Base-by-base conservation (phyloP, 2,329 filamentous ascomycete genomes). In the Talaromyces piceae region DNA sequence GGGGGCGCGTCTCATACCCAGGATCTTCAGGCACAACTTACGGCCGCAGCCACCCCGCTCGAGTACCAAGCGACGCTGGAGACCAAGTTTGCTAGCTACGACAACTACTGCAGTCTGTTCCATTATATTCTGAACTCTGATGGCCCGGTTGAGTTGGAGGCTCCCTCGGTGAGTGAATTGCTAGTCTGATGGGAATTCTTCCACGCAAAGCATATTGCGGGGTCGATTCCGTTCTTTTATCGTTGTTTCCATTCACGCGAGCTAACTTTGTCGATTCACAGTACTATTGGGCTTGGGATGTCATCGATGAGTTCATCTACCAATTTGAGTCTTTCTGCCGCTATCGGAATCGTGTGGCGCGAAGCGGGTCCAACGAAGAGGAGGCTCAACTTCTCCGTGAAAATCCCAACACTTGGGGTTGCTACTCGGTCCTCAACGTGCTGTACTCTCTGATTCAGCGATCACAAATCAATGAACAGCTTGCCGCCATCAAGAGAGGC, bases 261-360 rank as follows among this genome's bases (percentile, higher is more conserved):
- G 27, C 51, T 53, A 50, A 53, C 47, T 3, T 46, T 28, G 5
- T n/a, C 25, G 12, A 12, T 25, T 41, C 41, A 54, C 69, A 97
- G 89, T 94, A 95, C 77, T 96, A 91, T 78, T 98, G 93, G 93
- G 93, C 93, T 39, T 98, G 93, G 93, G 93, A 98, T 72, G 91
- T 97, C 61, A 96, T 98, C 74, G 93, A 98, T 73, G 93, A 98
- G 74, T 98, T 98, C 78, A 97, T 98, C 76, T 98, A 98, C 79
- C 93, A 98, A 73, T 98, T 98, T 80, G 96, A 98, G 80, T 94
- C 91, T 54, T 98, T 98, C 80, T 97, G 90, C 71, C 89, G 90
- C 57, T 96, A 96, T 81, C 85, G 93, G 67, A 90, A 94, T 72
- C 86, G 90, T 60, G 84, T 95, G 61, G 93, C 93, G 58, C 83